Conservation (phyloP, 106 monocot genomes). For the Platanthera guangdongensis region DNA sequence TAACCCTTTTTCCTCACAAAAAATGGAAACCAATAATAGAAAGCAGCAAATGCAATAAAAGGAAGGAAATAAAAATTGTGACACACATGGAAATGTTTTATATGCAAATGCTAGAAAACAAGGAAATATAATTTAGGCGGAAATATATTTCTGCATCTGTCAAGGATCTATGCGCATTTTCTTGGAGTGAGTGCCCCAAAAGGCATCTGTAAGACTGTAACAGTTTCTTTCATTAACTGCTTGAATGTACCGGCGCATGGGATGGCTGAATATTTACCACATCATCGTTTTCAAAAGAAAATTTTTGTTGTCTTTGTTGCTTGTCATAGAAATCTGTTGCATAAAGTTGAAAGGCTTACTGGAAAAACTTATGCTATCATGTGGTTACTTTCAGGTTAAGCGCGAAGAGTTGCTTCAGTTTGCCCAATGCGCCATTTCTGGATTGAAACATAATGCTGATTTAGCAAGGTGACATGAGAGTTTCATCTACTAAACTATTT, state of each 20-base stretch:
- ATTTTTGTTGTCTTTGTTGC: neutral
- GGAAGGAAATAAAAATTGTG: too few species aligned
- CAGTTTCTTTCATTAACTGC: neutral
- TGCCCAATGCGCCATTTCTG: conserved; percentile 85
- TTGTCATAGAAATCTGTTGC: conserved; percentile 1
- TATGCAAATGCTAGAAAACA: too few species aligned
- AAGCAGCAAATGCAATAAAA: too few species aligned
- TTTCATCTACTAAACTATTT: neutral
- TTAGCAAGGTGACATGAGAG: conserved; percentile 40
- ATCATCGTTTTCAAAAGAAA: neutral
- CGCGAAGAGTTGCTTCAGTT: conserved; percentile 92
- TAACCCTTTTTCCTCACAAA: too few species aligned
- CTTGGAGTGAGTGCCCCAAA: neutral
- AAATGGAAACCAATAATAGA: too few species aligned
- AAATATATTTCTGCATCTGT: too few species aligned
- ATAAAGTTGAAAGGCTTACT: neutral
- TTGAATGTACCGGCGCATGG: neutral
- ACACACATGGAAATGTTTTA: too few species aligned
- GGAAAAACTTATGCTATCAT: neutral
- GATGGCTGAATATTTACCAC: neutral
- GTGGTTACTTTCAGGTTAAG: conserved; percentile 55
- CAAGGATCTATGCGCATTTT: neutral
- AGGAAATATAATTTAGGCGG: too few species aligned
- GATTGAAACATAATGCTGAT: conserved; percentile 82
- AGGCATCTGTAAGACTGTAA: neutral